phyloP scores from a whole-genome alignment of 176 grass and related monocot genomes.

The Guadua angustifolia region DNA sequence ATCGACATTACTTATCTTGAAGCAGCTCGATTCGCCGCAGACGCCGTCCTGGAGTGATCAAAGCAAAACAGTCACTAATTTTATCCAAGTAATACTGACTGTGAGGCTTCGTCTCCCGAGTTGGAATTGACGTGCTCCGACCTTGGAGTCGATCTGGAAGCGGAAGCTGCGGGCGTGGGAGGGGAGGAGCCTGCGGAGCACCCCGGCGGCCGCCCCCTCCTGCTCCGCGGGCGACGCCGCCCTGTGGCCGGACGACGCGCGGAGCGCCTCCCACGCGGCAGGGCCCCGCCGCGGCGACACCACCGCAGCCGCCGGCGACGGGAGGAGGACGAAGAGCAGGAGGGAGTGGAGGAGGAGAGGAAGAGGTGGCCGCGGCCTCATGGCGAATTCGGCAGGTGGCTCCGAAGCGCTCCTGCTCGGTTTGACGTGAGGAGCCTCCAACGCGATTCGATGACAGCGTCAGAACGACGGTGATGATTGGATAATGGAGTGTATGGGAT shows the following conservation, averaged over 20 bases:
- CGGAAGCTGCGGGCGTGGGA: conserved; percentile 68
- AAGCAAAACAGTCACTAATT: conserved; percentile 1
- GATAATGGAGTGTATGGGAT: background rate
- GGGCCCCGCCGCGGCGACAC: background rate
- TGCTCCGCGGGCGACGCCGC: conserved; percentile 63
- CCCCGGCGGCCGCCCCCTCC: conserved; percentile 51
- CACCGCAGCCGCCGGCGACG: background rate
- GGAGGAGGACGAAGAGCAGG: conserved; percentile 43
- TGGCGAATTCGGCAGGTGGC: conserved; percentile 31
- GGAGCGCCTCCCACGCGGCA: conserved; percentile 32
- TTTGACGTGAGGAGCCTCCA: background rate
- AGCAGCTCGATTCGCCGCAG: conserved; percentile 72
- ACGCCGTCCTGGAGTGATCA: conserved; percentile 53
- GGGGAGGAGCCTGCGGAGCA: conserved; percentile 74
- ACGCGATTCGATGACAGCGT: background rate
- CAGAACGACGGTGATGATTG: background rate
- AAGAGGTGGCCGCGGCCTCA: conserved; percentile 25
- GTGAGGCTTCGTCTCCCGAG: background rate
- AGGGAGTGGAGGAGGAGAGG: background rate
- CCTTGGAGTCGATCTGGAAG: conserved; percentile 81
- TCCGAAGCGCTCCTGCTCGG: background rate
- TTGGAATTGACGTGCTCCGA: background rate
- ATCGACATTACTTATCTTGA: conserved; percentile 66
- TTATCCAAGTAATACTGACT: background rate
- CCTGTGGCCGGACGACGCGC: conserved; percentile 38